phyloP scores from a whole-genome alignment of 169 alveolate species.

The Eimeria brunetti region DNA sequence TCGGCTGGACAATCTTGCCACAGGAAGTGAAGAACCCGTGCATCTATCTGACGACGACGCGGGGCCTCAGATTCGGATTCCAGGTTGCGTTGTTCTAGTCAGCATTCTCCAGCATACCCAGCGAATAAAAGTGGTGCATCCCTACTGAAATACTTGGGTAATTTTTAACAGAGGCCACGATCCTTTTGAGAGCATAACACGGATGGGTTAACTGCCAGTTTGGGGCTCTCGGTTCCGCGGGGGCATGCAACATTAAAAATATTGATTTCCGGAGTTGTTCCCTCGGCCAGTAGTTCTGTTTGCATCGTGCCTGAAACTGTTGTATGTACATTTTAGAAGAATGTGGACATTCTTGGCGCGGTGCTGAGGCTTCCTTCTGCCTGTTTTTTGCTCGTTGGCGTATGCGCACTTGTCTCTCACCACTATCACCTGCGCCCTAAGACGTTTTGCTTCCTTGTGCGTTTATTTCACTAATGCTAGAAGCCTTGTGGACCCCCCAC shows the following conservation, averaged over 20 bases:
- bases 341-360: background rate
- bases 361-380: background rate
- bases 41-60: background rate
- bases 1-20: background rate
- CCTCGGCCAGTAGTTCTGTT: background rate
- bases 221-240: background rate
- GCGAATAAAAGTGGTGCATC: background rate
- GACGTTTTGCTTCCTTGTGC: background rate
- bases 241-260: slow-evolving; percentile 10
- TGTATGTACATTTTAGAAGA: background rate
- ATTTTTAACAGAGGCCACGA: background rate
- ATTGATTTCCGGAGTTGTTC: background rate
- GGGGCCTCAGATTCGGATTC: background rate
- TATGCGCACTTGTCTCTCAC: background rate
- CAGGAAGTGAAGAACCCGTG: background rate
- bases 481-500: background rate
- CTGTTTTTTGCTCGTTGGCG: background rate
- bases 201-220: background rate
- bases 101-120: background rate
- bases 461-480: background rate
- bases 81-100: background rate
- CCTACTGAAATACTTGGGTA: background rate
- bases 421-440: background rate
- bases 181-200: background rate
- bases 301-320: background rate